Conservation (phyloP, 306 rosid species). For the Quercus rubra region DNA sequence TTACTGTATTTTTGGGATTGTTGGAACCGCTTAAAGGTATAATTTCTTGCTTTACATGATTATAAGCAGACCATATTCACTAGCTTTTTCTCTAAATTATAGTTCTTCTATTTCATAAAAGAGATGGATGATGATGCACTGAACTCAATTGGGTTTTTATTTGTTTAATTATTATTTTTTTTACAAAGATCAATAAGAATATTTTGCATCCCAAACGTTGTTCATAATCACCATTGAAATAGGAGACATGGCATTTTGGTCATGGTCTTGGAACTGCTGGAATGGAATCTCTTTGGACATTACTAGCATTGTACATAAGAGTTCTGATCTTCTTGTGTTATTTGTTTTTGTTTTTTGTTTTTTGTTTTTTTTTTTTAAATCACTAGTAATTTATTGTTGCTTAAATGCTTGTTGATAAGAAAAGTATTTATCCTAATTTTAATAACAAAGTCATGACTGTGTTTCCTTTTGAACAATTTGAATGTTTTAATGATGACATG, state of each 20-base stretch:
- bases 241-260: neutral
- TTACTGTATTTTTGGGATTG: conserved; percentile 65
- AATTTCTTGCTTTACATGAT: conserved; percentile 6
- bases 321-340: neutral
- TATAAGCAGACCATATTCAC: neutral
- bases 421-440: neutral
- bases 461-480: neutral
- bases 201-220: neutral
- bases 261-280: neutral
- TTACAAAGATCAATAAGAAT: too few species aligned
- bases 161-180: too few species aligned
- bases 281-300: neutral
- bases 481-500: neutral
- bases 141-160: too few species aligned
- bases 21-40: conserved; percentile 62
- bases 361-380: neutral
- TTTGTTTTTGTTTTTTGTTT: neutral
- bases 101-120: conserved; percentile 2
- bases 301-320: neutral
- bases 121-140: neutral
- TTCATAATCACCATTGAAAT: conserved; percentile 1
- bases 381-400: neutral
- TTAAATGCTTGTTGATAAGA: neutral
- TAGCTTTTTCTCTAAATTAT: neutral
- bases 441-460: neutral